Conservation (phyloP, 345 rosid species). For the Raphanus raphanistrum region DNA sequence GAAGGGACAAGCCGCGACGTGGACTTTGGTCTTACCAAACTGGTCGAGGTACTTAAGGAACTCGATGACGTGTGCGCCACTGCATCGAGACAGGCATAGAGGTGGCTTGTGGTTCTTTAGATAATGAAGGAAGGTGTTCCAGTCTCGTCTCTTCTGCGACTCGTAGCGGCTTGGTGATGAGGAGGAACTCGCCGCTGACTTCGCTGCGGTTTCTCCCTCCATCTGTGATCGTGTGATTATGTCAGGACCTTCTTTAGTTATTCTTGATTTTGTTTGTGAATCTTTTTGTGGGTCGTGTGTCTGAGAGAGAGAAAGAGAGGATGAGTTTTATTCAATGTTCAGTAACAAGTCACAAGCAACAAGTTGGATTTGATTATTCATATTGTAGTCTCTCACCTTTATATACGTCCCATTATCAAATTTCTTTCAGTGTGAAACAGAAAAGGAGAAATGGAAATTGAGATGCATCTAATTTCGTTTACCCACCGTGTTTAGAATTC, state of each 20-base stretch:
- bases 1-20: slow-evolving; percentile 57
- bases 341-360: slow-evolving; percentile 27
- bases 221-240: slow-evolving; percentile 8
- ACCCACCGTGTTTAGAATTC: not conserved
- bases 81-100: slow-evolving; percentile 64
- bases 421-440: slow-evolving; percentile 7
- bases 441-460: not conserved
- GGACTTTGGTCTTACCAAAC: slow-evolving; percentile 44
- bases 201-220: slow-evolving; percentile 25
- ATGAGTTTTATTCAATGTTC: not conserved
- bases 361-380: slow-evolving; percentile 39
- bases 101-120: slow-evolving; percentile 51
- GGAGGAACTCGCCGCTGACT: slow-evolving; percentile 21
- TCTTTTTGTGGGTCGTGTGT: not conserved
- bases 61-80: slow-evolving; percentile 87
- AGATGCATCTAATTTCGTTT: not conserved
- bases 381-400: slow-evolving; percentile 28
- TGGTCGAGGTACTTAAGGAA: slow-evolving; percentile 58
- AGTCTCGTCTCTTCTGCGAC: slow-evolving; percentile 67
- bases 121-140: slow-evolving; percentile 49
- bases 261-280: slow-evolving; percentile 14
- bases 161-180: slow-evolving; percentile 61
- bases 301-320: not conserved
- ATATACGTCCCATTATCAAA: slow-evolving; percentile 35
- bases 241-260: slow-evolving; percentile 2